Evolutionary conservation across 2,329 filamentous ascomycete species (phyloP).

Genomic region (Podosphaera xanthii): DNA sequence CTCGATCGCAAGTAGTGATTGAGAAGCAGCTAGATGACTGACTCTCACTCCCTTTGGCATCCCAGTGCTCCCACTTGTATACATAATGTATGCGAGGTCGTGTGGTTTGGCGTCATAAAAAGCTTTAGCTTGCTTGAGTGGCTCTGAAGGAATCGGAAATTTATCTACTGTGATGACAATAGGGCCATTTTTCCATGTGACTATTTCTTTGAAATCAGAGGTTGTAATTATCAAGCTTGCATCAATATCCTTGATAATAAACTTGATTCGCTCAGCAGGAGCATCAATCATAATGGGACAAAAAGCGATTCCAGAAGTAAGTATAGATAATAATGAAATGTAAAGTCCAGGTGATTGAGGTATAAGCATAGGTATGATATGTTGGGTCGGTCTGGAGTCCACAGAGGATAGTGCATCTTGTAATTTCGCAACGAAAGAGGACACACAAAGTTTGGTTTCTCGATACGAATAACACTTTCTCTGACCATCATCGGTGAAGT

Average conservation of each 20-base stretch:
- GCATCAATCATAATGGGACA: constrained; percentile 65
- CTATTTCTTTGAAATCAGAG: constrained; percentile 20
- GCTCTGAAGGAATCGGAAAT: constrained; percentile 6
- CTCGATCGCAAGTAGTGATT: constrained; percentile 65
- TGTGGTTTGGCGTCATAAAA: constrained; percentile 5
- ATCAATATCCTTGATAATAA: constrained; percentile 57
- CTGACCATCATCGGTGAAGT: constrained; percentile 30
- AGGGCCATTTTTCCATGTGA: constrained; percentile 18
- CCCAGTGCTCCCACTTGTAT: constrained; percentile 78
- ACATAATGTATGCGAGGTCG: constrained; percentile 66
- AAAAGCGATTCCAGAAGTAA: constrained; percentile 67
- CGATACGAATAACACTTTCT: constrained; percentile 12
- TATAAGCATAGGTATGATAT: constrained; percentile 52
- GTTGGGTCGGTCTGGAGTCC: constrained; percentile 11
- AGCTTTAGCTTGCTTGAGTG: not conserved
- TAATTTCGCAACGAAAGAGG: constrained; percentile 7
- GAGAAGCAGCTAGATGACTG: constrained; percentile 57
- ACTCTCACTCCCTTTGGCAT: constrained; percentile 71
- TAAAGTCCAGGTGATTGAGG: constrained; percentile 62
- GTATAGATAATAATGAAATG: constrained; percentile 49
- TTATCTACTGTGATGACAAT: constrained; percentile 21
- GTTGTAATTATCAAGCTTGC: constrained; percentile 47
- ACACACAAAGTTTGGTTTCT: constrained; percentile 21
- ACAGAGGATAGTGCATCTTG: constrained; percentile 2
- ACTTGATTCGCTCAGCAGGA: constrained; percentile 52